Base-by-base conservation (phyloP, 768 basidiomycete genomes). In the Lactifluus volemus region DNA sequence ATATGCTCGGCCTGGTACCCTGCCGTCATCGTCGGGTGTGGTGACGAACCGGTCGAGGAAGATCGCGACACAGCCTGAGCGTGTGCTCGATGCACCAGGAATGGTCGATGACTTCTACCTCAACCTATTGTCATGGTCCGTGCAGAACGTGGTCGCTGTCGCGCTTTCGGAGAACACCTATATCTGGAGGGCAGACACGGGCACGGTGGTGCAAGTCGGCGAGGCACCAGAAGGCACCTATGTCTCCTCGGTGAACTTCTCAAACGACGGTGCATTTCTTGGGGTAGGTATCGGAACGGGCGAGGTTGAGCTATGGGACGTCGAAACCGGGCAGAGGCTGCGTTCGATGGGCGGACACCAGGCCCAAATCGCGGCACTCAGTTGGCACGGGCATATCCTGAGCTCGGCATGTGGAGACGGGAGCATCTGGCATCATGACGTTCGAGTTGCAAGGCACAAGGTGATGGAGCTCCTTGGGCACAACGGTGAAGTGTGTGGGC, bases 101-200 rank as follows among this genome's bases (percentile, higher is more conserved):
- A 86, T 90, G 79, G 80, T 85, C 10, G 93, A 98, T 66, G 97
- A 99, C 72, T 99, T 96, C 72, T 99, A 99, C 70, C 84, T 99
- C 69, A 99, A 98, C 72, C 78, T 99, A 55, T 72, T 98, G 54
- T 81, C 86, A 17, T 99, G 97, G 97, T 89, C 88, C 39, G 81
- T 80, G 45, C 82, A 82, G 65, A 98, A 98, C 72, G 75, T 85
- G 30, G 84, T 99, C 11, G 94, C 89, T 2, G 95, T 99, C 58
- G 96, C 89, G 0, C 81, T 99, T 11, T 89, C 85, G 49, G 84
- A 88, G 47, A 80, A 81, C 51, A 93, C 89, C 1, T 99, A 96
- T 74, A 84, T 97, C 59, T 99, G 96, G 96, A 87, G 83, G 65
- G 96, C 95, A 1, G 91, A 94, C 68, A 85, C 88, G 0, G 96